Base-by-base conservation (phyloP, 2,329 filamentous ascomycete species). In the Colletotrichum agaves region DNA sequence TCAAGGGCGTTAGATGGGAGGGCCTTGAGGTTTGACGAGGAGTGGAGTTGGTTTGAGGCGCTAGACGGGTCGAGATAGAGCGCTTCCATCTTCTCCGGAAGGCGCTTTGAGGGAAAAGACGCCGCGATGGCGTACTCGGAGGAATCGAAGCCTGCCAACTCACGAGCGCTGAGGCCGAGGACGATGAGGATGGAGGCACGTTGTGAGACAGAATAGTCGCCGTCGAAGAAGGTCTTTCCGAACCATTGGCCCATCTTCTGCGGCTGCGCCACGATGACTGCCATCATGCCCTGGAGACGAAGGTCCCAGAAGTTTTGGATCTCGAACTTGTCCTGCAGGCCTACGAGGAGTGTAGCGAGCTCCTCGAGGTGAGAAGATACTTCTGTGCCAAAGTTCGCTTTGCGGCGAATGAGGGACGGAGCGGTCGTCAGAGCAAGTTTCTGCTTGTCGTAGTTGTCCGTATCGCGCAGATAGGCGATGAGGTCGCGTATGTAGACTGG, bases 401-500 rank as follows among this genome's bases (percentile, higher is more conserved):
- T 99, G 13, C 95, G 90, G 5, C 95, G 90, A 70, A 99, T 97
- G 5, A 99, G 84, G 0, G 85, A 78, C 0, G 94, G 89, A 0
- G 94, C 94, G 1, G 91, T 93, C 19, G 87, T 84, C 17, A 99
- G 82, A 3, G 91, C 94, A 10, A 98, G 82, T 65, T 91, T 90
- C 75, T 98, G 93, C 33, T 90, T 90, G 72, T 98, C 94, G 72
- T 94, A 93, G 71, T 91, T 91, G 50, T 98, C 93, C 0, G 88
- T 89, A 71, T 97, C 93, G 55, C 92, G 87, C 3, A 99, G 84
- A 74, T 91, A 94, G 7, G 84, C 77, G 61, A 98, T 90, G 11
- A 98, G 84, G 73, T 97, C 93, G 50, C 94, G 89, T 67, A 98
- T 91, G 74, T 98, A 98, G 1, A 99, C 94, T 1, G 96, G 96